These are phyloP conservation scores for Cutaneotrichosporon cavernicola DNA, from an alignment of 1,284 basidiomycete genomes.

Conservation along the genomic window DNA sequence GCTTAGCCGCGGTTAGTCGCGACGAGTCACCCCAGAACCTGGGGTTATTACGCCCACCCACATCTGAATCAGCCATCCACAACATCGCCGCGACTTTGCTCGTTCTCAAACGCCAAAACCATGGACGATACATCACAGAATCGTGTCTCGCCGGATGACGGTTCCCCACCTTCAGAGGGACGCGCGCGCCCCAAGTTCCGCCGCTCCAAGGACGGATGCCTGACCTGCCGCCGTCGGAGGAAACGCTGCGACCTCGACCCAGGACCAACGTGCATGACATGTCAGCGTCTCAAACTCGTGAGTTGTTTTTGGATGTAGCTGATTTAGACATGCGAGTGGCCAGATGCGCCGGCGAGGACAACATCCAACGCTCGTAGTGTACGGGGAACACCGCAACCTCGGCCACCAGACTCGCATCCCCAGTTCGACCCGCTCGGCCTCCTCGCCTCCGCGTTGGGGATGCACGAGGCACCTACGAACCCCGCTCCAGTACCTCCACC, in stretches of 20 bases:
- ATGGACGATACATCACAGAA: neutral
- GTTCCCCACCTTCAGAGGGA: neutral
- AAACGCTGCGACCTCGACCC: constrained; percentile 6
- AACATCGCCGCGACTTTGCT: too few relatives aligned
- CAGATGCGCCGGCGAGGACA: neutral
- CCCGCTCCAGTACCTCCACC: neutral
- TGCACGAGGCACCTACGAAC: neutral
- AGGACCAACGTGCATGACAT: constrained; percentile 2
- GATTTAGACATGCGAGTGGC: constrained; percentile 1
- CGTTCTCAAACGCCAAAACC: neutral
- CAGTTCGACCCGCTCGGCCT: neutral
- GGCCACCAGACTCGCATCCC: neutral
- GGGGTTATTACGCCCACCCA: too few relatives aligned
- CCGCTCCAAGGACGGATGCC: constrained; percentile 5
- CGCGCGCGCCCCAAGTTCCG: constrained; percentile 5
- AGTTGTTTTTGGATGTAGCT: neutral
- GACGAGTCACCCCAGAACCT: too few relatives aligned
- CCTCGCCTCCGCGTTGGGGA: neutral
- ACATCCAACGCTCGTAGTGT: neutral
- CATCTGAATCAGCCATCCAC: too few relatives aligned
- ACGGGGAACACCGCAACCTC: neutral
- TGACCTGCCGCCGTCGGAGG: constrained; percentile 4
- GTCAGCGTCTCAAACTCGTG: constrained; percentile 4
- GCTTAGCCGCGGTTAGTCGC: too few relatives aligned
- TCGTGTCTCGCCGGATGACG: neutral